A percentile compares a stretch with the other conserved stretches of the same genome.
These are phyloP conservation scores for Pulveroboletus sp. DNA, from an alignment of 768 basidiomycete genomes.

Conservation along the genomic window DNA sequence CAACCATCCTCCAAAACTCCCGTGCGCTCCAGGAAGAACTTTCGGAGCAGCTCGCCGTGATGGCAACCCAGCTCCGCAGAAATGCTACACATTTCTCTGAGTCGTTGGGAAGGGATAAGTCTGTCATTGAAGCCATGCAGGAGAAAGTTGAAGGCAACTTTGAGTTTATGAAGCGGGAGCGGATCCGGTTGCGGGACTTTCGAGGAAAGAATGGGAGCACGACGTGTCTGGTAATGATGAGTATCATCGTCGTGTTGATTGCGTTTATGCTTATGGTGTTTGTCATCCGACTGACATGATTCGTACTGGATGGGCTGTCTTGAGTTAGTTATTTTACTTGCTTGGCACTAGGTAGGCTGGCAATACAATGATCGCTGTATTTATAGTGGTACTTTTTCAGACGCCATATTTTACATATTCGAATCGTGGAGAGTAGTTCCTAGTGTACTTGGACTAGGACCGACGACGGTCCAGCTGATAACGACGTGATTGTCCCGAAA, in stretches of 20 bases:
- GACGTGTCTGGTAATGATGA: constrained; percentile 64
- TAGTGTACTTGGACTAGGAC: too few species aligned
- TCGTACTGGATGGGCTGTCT: neutral
- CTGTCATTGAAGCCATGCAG: constrained; percentile 60
- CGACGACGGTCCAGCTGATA: too few species aligned
- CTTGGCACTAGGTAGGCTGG: neutral
- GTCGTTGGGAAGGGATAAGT: constrained; percentile 69
- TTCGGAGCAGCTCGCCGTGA: constrained; percentile 66
- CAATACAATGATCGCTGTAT: neutral
- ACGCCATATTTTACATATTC: too few species aligned
- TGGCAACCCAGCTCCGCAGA: constrained; percentile 84
- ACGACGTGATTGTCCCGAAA: too few species aligned
- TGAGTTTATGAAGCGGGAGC: constrained; percentile 62
- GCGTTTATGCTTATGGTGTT: constrained; percentile 71
- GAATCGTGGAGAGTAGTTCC: too few species aligned
- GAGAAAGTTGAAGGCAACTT: constrained; percentile 72
- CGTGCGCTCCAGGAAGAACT: constrained; percentile 68
- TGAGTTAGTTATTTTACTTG: constrained; percentile 1
- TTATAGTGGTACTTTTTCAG: too few species aligned
- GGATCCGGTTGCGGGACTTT: constrained; percentile 56
- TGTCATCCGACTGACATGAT: constrained; percentile 60
- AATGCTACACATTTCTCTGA: constrained; percentile 78
- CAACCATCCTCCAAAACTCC: constrained; percentile 50
- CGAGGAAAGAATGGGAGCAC: constrained; percentile 61
- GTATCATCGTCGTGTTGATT: constrained; percentile 60